phyloP scores from a whole-genome alignment of 352 stramenopile genomes.

The Blastocystis sp. region DNA sequence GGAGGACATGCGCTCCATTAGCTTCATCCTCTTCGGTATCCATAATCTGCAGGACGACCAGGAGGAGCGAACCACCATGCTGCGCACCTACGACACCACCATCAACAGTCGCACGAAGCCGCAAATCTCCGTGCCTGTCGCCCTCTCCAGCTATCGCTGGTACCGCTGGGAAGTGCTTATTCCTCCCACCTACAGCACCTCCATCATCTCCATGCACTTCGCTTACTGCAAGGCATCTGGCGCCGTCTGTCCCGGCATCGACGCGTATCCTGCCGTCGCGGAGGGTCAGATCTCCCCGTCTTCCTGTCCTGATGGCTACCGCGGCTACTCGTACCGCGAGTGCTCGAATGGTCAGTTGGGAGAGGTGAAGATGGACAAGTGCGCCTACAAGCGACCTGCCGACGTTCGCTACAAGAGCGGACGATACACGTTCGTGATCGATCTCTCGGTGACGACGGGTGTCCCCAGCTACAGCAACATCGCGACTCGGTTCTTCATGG shows the following conservation, averaged over 20 bases:
- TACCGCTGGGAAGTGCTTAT: not conserved
- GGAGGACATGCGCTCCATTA: not conserved
- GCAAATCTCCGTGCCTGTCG: not conserved
- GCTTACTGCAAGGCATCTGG: slow-evolving; percentile 13
- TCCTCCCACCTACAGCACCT: not conserved
- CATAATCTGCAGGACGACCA: not conserved
- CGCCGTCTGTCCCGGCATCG: not conserved
- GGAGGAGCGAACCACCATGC: no score
- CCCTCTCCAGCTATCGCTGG: not conserved
- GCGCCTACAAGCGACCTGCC: not conserved
- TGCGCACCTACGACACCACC: not conserved
- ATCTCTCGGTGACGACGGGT: not conserved
- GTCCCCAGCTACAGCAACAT: not conserved
- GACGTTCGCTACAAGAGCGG: not conserved
- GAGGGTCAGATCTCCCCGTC: slow-evolving; percentile 10
- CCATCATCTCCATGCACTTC: not conserved
- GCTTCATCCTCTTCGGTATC: not conserved
- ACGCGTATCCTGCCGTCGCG: not conserved
- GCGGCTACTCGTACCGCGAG: slow-evolving; percentile 9
- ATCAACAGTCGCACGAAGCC: not conserved
- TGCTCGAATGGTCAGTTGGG: slow-evolving; percentile 6
- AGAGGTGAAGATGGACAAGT: not conserved
- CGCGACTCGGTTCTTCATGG: not conserved
- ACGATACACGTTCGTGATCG: not conserved
- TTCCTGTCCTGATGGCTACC: not conserved